Evolutionary conservation across 2,329 filamentous ascomycete genomes (phyloP), one percentile per base, ranked within the genome.

Genomic region (Catunica adiposa): DNA sequence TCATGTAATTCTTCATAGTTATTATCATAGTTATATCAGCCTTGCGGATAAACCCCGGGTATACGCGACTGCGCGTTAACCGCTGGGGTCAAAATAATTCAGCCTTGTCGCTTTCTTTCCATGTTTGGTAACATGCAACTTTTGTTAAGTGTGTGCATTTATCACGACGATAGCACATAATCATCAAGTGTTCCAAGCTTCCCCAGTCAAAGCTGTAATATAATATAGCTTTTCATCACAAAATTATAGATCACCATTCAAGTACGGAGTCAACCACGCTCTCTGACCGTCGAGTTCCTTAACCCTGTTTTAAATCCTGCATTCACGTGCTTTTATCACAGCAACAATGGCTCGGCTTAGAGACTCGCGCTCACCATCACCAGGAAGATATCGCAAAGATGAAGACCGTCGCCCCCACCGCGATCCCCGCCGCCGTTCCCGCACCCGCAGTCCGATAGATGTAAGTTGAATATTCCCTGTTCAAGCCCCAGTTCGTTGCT

Each of bases 301-400:
- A 29, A 25, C 68, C 65, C 68, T 64, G 66, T 66, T 62, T 63
- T 61, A 64, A 66, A 66, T 65, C 63, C 67, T 29, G 51, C 51
- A 25, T 26, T 20, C 22, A 11, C 44, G 44, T 48, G 44, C 44
- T 14, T 9, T 23, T 20, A n/a, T 48, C 9, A 17, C 17, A 55
- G 56, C 56, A 53, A 67, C 61, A 61, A 80, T 80, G 77, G 76
- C 76, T 78, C 77, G 77, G 71, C 77, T 73, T 71, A 79, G 74
- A 76, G 76, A 78, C 74, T 78, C 77, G 72, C 77, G 86, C 85
- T 90, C 86, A 89, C 86, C 86, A 86, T 72, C 84, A 80, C 72
- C 79, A 61, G 60, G 60, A 61, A 61, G 60, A 60, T 56, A 71
- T 65, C 77, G 76, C 64, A 77, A 80, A 69, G 74, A 77, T 70